Conservation (phyloP, 2,329 filamentous ascomycete species). For the Aureobasidium sp. region DNA sequence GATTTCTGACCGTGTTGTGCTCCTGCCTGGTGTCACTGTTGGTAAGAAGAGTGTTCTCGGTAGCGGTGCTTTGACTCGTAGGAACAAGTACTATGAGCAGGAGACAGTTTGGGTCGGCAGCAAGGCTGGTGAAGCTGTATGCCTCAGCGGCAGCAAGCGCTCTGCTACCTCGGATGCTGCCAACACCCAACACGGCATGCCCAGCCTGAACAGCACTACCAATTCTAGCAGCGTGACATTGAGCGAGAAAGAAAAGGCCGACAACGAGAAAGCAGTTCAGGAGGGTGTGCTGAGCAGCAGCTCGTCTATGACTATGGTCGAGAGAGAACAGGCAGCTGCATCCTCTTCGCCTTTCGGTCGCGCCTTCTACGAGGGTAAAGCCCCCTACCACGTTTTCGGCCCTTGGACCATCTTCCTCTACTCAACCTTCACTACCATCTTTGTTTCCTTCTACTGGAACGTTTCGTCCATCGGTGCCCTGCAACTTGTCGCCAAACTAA, state of each 20-base stretch:
- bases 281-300: constrained; percentile 6
- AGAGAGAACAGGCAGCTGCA: neutral
- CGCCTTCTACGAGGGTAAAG: constrained; percentile 45
- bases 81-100: constrained; percentile 36
- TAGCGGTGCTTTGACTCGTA: constrained; percentile 43
- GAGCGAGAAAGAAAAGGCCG: neutral
- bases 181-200: neutral
- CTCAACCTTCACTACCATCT: constrained; percentile 37
- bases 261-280: neutral
- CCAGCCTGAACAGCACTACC: neutral
- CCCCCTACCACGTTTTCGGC: constrained; percentile 43
- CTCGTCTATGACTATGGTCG: constrained; percentile 6
- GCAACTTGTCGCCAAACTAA: constrained; percentile 33
- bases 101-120: constrained; percentile 45
- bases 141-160: constrained; percentile 23
- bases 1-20: constrained; percentile 48
- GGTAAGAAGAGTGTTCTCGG: constrained; percentile 44
- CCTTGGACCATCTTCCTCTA: constrained; percentile 43
- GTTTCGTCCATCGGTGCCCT: constrained; percentile 39
- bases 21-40: constrained; percentile 43
- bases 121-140: constrained; percentile 42
- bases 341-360: constrained; percentile 43
- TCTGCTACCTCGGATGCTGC: neutral
- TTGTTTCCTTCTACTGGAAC: constrained; percentile 45
- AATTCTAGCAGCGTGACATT: constrained; percentile 4